Percentiles rank a stretch among this genome's conserved stretches.
Conservation (phyloP, 805 yeast species). For the Ogataea neopini region DNA sequence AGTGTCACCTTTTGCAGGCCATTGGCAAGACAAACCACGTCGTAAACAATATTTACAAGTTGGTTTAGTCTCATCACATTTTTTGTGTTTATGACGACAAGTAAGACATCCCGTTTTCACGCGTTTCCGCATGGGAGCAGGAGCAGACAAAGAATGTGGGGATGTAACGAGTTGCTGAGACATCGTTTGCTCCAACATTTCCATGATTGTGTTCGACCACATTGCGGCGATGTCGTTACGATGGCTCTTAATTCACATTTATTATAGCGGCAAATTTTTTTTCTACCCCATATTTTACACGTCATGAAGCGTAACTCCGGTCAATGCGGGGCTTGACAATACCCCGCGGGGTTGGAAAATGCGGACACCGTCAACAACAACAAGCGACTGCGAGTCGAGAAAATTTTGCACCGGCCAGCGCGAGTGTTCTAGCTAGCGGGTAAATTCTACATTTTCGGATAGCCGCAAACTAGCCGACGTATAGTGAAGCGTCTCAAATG, state of each 20-base stretch:
- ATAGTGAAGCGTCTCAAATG: no score
- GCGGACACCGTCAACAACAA: no score
- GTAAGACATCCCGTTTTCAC: slow-evolving; percentile 47
- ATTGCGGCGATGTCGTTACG: slow-evolving; percentile 2
- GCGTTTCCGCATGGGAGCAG: slow-evolving; percentile 6
- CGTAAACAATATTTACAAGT: slow-evolving; percentile 43
- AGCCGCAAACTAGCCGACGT: no score
- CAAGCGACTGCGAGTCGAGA: neutral
- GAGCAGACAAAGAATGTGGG: neutral
- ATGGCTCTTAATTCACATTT: neutral
- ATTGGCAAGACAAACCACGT: slow-evolving; percentile 33
- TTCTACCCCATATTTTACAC: slow-evolving; percentile 1
- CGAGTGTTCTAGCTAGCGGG: no score
- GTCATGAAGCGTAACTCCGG: neutral
- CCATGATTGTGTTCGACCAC: neutral
- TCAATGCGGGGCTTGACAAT: neutral
- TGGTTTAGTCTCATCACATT: slow-evolving; percentile 52
- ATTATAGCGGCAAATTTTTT: slow-evolving; percentile 1
- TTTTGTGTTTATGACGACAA: slow-evolving; percentile 52
- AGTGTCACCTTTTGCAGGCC: slow-evolving; percentile 27
- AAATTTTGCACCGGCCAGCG: no score
- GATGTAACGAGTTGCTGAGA: neutral
- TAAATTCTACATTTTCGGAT: no score
- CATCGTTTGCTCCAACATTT: neutral
- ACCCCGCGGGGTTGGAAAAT: neutral